These are phyloP conservation scores for Penicillium pancosmium DNA, from an alignment of 495 filamentous ascomycete species.

Conservation along the genomic window DNA sequence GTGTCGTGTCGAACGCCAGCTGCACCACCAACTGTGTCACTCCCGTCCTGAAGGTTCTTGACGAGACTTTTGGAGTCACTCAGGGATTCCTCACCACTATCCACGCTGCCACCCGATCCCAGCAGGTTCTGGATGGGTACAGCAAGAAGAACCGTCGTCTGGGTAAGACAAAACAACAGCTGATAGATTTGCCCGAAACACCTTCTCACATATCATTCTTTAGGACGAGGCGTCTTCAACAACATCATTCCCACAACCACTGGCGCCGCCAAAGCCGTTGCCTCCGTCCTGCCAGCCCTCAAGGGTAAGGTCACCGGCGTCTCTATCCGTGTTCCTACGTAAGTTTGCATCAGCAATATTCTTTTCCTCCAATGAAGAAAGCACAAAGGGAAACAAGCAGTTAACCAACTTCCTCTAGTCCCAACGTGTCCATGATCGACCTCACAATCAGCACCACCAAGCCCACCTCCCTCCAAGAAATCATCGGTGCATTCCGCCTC, in stretches of 20 bases:
- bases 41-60: slow-evolving; percentile 38
- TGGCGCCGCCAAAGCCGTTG: slow-evolving; percentile 39
- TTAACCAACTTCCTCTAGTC: slow-evolving; percentile 17
- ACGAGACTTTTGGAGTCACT: slow-evolving; percentile 32
- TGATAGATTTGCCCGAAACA: neutral
- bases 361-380: too few species aligned
- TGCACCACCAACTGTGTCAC: slow-evolving; percentile 43
- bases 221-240: slow-evolving; percentile 38
- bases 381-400: neutral
- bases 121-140: slow-evolving; percentile 42
- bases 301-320: slow-evolving; percentile 39
- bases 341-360: slow-evolving; percentile 9
- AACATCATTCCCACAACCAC: slow-evolving; percentile 42
- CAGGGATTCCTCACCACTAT: slow-evolving; percentile 40
- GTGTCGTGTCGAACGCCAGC: slow-evolving; percentile 38
- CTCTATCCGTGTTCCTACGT: slow-evolving; percentile 41
- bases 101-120: slow-evolving; percentile 39
- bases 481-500: slow-evolving; percentile 34
- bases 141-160: slow-evolving; percentile 43
- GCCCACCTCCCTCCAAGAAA: slow-evolving; percentile 36
- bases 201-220: slow-evolving; percentile 2
- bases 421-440: slow-evolving; percentile 43
- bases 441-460: slow-evolving; percentile 37
- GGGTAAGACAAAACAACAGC: slow-evolving; percentile 17
- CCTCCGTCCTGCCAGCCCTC: slow-evolving; percentile 34